phyloP scores from a whole-genome alignment of 1,284 basidiomycete species.

The Cryptococcus jaspeensis region DNA sequence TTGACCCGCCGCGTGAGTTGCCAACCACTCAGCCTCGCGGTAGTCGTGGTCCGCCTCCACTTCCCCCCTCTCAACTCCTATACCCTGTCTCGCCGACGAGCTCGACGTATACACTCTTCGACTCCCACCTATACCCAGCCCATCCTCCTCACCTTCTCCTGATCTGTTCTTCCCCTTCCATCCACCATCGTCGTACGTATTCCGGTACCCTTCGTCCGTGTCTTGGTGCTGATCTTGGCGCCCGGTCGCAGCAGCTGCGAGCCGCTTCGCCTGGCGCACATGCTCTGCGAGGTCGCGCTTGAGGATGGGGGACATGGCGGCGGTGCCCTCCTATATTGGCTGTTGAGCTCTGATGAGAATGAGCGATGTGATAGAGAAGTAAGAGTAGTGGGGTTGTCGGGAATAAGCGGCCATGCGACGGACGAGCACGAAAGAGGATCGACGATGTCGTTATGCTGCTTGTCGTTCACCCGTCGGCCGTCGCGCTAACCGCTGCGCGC shows the following conservation, averaged over 20 bases:
- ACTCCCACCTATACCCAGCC: not conserved
- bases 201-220: not conserved
- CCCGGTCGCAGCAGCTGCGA: constrained; percentile 33
- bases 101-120: constrained; percentile 6
- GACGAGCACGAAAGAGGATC: too few species aligned
- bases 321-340: too few species aligned
- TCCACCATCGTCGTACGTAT: constrained; percentile 1
- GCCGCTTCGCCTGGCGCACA: constrained; percentile 43
- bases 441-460: too few species aligned
- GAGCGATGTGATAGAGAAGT: not conserved
- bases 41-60: constrained; percentile 7
- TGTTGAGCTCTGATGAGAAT: too few species aligned
- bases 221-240: not conserved
- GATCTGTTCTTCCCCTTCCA: not conserved
- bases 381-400: not conserved
- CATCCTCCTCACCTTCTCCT: constrained; percentile 2
- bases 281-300: constrained; percentile 46
- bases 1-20: not conserved
- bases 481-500: too few species aligned
- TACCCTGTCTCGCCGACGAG: constrained; percentile 18
- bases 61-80: constrained; percentile 15
- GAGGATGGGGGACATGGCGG: constrained; percentile 46
- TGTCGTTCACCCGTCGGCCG: too few species aligned
- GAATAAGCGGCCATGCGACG: too few species aligned
- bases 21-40: constrained; percentile 2